phyloP scores from a whole-genome alignment of 139 green algal genomes.

The Chlorella sp. region DNA sequence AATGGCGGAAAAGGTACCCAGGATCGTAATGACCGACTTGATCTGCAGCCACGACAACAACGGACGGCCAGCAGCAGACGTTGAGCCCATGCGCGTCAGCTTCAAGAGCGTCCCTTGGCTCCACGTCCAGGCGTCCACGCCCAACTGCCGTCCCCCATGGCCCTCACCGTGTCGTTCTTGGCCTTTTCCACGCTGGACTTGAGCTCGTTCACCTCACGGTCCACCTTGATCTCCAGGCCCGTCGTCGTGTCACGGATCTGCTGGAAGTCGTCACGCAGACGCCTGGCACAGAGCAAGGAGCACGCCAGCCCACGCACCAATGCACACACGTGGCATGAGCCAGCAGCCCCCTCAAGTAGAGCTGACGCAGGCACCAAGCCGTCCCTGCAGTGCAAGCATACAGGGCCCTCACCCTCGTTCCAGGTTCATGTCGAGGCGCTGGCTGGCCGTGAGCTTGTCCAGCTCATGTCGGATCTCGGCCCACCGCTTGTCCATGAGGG shows the following conservation, averaged over 20 bases:
- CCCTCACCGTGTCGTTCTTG: constrained; percentile 75
- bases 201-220: constrained; percentile 76
- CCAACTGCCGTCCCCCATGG: too few species aligned
- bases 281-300: constrained; percentile 21
- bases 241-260: constrained; percentile 74
- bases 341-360: too few species aligned
- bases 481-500: constrained; percentile 83
- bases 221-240: constrained; percentile 79
- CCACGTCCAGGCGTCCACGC: too few species aligned
- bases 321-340: background rate
- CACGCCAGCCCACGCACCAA: background rate
- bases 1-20: constrained; percentile 60
- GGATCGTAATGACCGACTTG: constrained; percentile 59
- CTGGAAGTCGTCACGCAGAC: constrained; percentile 86
- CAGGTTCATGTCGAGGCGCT: constrained; percentile 91
- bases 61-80: too few species aligned
- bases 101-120: too few species aligned
- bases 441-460: constrained; percentile 87
- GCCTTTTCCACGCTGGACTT: constrained; percentile 77
- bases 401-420: constrained; percentile 85
- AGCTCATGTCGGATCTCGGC: constrained; percentile 88
- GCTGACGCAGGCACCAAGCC: too few species aligned
- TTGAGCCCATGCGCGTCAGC: too few species aligned
- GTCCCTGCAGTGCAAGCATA: too few species aligned
- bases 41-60: constrained; percentile 31